Percentiles rank a stretch among this genome's conserved stretches.
phyloP scores from a whole-genome alignment of 2,329 filamentous ascomycete genomes.

The Phaeosphaeriaceae sp. region DNA sequence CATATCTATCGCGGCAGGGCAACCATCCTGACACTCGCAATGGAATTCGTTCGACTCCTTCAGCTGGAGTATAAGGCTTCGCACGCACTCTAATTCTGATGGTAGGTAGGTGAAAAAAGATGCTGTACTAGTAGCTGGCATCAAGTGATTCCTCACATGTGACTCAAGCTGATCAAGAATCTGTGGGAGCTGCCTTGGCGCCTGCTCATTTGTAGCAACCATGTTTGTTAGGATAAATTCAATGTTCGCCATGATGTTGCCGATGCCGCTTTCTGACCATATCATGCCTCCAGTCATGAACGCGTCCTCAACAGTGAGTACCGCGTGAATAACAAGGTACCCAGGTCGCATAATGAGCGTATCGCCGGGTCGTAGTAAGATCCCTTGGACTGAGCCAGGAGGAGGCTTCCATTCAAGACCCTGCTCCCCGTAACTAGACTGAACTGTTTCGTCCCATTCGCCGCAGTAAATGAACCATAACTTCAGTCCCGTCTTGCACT shows the following conservation, averaged over 20 bases:
- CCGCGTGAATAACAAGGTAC: slow-evolving; percentile 4
- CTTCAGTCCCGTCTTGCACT: neutral
- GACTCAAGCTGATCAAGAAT: no score
- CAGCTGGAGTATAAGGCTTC: no score
- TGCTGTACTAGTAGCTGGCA: no score
- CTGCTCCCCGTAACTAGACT: neutral
- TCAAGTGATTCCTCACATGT: no score
- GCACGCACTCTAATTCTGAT: no score
- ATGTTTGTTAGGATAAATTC: neutral
- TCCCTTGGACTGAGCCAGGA: neutral
- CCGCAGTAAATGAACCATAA: slow-evolving; percentile 9
- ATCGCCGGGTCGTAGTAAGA: slow-evolving; percentile 7
- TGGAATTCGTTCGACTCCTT: no score
- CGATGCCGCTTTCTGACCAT: slow-evolving; percentile 2
- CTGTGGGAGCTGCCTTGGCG: no score
- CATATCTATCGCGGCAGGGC: no score
- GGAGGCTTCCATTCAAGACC: slow-evolving; percentile 1
- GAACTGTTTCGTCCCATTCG: neutral
- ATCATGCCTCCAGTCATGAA: slow-evolving; percentile 10
- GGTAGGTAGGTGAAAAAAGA: no score
- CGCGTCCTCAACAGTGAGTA: slow-evolving; percentile 8
- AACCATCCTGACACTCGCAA: no score
- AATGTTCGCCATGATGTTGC: slow-evolving; percentile 6
- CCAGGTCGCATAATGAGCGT: slow-evolving; percentile 11
- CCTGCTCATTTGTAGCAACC: no score